Percentiles rank a stretch among this genome's conserved stretches.
These are phyloP conservation scores for Pseudozyma hubeiensis DNA, from an alignment of 1,284 basidiomycete genomes.

Conservation along the genomic window DNA sequence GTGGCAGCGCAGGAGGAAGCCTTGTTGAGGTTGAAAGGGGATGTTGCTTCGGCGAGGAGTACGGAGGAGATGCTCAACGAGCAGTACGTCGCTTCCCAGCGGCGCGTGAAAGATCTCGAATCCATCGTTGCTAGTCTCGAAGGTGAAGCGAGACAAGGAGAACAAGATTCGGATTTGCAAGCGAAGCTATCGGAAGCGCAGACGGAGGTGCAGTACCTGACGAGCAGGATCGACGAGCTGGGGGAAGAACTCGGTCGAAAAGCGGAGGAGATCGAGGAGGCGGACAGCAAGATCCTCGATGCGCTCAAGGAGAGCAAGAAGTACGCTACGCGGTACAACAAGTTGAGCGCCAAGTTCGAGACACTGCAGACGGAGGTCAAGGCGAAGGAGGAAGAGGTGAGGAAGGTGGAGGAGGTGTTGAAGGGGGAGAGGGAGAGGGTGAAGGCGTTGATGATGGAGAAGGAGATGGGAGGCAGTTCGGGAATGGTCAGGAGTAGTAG, in stretches of 20 bases:
- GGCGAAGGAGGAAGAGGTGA: not conserved
- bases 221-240: conserved; percentile 37
- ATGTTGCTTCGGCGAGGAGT: conserved; percentile 11
- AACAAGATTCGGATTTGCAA: not conserved
- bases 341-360: conserved; percentile 28
- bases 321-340: conserved; percentile 31
- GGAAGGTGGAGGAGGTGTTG: not conserved
- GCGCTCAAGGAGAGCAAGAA: conserved; percentile 59
- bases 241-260: conserved; percentile 55
- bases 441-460: not conserved
- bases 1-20: conserved; percentile 16
- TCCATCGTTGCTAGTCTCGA: conserved; percentile 10
- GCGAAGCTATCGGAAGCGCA: not conserved
- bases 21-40: conserved; percentile 20
- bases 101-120: conserved; percentile 27
- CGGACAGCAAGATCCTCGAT: conserved; percentile 56
- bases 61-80: conserved; percentile 43
- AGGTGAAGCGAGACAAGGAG: not conserved
- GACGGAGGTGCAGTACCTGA: conserved; percentile 23
- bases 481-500: not conserved
- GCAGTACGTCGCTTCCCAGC: conserved; percentile 29
- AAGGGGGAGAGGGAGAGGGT: not conserved
- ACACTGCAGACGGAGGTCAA: conserved; percentile 20
- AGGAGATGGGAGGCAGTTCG: not conserved
- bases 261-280: conserved; percentile 61